Percentiles rank a stretch among this genome's conserved stretches.
phyloP scores from a whole-genome alignment of 257 asterid species.

The Plantago elongata region DNA sequence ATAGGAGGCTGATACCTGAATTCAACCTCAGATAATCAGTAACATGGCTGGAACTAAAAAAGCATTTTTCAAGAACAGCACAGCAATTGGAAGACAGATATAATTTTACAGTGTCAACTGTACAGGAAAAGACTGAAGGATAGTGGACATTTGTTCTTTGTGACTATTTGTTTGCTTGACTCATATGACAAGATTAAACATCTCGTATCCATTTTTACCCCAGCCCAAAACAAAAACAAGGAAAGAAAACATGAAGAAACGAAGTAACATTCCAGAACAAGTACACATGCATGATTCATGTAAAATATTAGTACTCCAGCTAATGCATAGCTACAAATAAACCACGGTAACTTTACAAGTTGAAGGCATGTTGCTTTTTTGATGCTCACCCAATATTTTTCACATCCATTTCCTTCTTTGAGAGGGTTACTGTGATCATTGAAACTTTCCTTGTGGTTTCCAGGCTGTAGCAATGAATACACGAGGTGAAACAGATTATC shows the following conservation, averaged over 20 bases:
- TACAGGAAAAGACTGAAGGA: background rate
- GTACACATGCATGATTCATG: background rate
- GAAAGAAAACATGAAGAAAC: no score
- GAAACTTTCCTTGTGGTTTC: slow-evolving; percentile 95
- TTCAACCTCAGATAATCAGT: slow-evolving; percentile 12
- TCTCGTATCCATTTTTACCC: no score
- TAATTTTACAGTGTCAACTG: background rate
- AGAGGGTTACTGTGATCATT: slow-evolving; percentile 73
- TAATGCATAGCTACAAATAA: background rate
- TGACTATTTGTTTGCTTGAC: no score
- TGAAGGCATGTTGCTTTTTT: background rate
- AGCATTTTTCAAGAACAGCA: slow-evolving; percentile 1
- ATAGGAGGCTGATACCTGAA: slow-evolving; percentile 86
- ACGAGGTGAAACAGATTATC: slow-evolving; percentile 1
- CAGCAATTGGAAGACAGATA: background rate
- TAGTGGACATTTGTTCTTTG: background rate
- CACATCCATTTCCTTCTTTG: slow-evolving; percentile 64
- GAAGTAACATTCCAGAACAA: background rate
- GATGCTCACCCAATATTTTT: slow-evolving; percentile 65
- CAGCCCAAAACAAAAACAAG: no score
- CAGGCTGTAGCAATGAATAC: slow-evolving; percentile 43
- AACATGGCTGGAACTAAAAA: slow-evolving; percentile 12
- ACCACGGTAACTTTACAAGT: background rate
- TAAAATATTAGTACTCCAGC: background rate
- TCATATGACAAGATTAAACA: no score